Evolutionary conservation across 257 asterid species (phyloP).

Genomic region (Henckelia pumila): DNA sequence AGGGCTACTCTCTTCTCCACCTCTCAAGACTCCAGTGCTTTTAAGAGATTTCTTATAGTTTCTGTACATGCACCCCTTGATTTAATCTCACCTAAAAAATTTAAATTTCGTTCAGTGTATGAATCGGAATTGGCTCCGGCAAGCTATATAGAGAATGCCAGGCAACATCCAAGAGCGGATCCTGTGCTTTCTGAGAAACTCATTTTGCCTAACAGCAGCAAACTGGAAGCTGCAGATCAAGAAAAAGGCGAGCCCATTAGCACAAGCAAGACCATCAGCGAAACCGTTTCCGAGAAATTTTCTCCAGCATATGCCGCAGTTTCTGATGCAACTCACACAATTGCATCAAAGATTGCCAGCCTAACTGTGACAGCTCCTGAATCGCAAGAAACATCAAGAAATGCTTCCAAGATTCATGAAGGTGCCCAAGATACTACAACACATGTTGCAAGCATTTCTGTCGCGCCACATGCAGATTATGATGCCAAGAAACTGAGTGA

Average conservation of each 20-base stretch:
- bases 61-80: too few relatives aligned
- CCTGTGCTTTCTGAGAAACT: constrained; percentile 68
- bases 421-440: background rate
- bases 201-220: constrained; percentile 32
- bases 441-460: background rate
- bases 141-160: constrained; percentile 54
- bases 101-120: constrained; percentile 56
- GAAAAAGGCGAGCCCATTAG: constrained; percentile 20
- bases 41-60: too few relatives aligned
- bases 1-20: too few relatives aligned
- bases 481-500: constrained; percentile 23
- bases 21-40: too few relatives aligned
- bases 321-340: constrained; percentile 54
- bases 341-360: constrained; percentile 49
- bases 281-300: constrained; percentile 44
- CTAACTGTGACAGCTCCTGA: constrained; percentile 35
- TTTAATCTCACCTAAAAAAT: too few relatives aligned
- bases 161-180: constrained; percentile 84
- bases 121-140: constrained; percentile 88
- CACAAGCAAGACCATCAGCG: constrained; percentile 40
- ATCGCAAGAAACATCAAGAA: constrained; percentile 14
- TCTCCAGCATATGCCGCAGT: constrained; percentile 58
- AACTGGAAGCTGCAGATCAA: constrained; percentile 17
- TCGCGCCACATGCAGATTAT: constrained; percentile 13
- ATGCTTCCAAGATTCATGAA: background rate